Base-by-base conservation (phyloP, 371 early-diverging fungal species). In the Batrachochytrium dendrobatidis region DNA sequence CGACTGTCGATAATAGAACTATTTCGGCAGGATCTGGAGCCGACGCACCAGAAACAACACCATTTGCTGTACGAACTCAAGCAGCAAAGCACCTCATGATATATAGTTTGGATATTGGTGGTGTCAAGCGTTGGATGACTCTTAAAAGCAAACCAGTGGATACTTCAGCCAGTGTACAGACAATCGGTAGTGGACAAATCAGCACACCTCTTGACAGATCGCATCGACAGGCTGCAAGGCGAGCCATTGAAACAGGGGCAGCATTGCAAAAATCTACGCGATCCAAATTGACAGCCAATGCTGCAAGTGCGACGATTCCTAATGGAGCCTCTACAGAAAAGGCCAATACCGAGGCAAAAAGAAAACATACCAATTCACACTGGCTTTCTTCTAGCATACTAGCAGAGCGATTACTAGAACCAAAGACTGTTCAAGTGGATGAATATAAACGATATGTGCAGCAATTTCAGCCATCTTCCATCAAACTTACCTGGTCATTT, bases 371-470 rank as follows among this genome's bases (percentile, higher is more conserved):
- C 34, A 65, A 60, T 2, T 44, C 54, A 10, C 20, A 54, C 67
- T 45, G 46, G 46, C 46, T 45, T 5, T 5, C 46, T 3, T 45
- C 46, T 7, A 12, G 46, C 46, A 58, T 67, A 29, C 54, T 75
- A 25, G n/a, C 69, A 60, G 64, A 72, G 32, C 72, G 72, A 17
- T 63, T 67, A 33, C 67, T 75, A 29, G 64, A 68, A 0, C 25
- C 49, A 2, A 49, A 18, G 34, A 71, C 46, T 7, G 7, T 45
- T 7, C 46, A 75, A 56, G 22, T 70, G 46, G 56, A 60, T 28
- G 70, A 75, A 60, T 75, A 75, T 55, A 62, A 65, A 45, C 39
- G 73, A 29, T 73, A 73, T 61, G 62, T 73, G 2, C 18, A 67
- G 32, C 69, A 73, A 35, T 73, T 73, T 64, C 51, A 58, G 31